Base-by-base conservation (phyloP, 768 basidiomycete species). In the Tylopilus sp. region DNA sequence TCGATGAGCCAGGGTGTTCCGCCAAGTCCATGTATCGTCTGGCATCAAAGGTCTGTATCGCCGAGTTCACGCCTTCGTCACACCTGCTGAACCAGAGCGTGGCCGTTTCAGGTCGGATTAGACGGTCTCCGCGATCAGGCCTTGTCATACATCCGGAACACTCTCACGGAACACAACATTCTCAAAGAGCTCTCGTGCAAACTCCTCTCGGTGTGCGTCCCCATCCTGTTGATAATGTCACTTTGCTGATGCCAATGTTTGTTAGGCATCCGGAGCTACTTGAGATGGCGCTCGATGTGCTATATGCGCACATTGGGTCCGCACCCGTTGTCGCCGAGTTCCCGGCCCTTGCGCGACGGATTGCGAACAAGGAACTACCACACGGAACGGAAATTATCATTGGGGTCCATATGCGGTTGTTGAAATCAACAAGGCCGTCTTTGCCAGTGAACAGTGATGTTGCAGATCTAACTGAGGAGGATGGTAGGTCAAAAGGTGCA, bases 21-120 rank as follows among this genome's bases (percentile, higher is more conserved):
- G 70, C 74, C 0, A 76, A 77, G 48, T 77, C 75, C 0, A 76
- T 76, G 70, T 77, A 74, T 53, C 69, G 75, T 31, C 60, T 76
- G 1, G 73, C 75, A 0, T 56, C 56, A 42, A 75, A 75, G 64
- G 75, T 71, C 44, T 11, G 59, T 50, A 11, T 33, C 28, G 28
- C 7, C 28, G 2, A 8, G 28, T 28, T 28, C 11, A 26, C 13
- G 11, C n/a, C 13, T 21, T 10, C 3, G 2, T 28, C 8, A 28
- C 15, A 17, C 15, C 7, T 17, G 28, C 28, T 28, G 28, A 28
- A 7, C n/a, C n/a, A n/a, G 28, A 28, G 28, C 11, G 28, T 10
- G 28, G 7, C 11, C 28, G 28, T 28, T 28, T 28, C 28, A 66
- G 64, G 53, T 64, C 4, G 51, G 57, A 6, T 33, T 68, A 11